Conservation (phyloP, 23 red algal genomes). For the Gracilaria gracilis region DNA sequence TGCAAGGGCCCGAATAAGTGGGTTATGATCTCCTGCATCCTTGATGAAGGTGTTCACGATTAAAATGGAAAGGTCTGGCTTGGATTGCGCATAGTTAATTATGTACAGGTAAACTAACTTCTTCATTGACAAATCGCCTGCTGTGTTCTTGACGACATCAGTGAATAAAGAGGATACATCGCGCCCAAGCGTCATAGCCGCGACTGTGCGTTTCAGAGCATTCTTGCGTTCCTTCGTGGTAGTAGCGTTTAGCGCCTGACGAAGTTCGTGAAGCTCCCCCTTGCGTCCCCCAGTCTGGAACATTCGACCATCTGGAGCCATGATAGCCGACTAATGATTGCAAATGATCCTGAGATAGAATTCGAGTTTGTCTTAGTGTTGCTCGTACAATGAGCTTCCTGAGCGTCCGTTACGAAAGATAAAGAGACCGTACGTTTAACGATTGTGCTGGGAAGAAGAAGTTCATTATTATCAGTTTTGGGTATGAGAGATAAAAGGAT, state of each 20-base stretch:
- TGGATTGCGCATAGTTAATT: slow-evolving; percentile 85
- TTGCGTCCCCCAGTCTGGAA: slow-evolving; percentile 68
- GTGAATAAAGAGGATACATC: slow-evolving; percentile 94
- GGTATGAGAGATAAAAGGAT: no score
- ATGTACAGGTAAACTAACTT: slow-evolving; percentile 99
- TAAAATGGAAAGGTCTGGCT: slow-evolving; percentile 91
- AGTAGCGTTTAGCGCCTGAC: slow-evolving; percentile 71
- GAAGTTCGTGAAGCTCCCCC: slow-evolving; percentile 86
- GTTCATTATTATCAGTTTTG: no score
- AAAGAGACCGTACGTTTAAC: no score
- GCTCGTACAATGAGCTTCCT: neutral
- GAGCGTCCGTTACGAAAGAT: neutral
- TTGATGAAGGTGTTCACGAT: slow-evolving; percentile 97
- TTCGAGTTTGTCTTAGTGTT: neutral
- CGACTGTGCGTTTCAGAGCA: slow-evolving; percentile 87
- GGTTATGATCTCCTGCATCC: slow-evolving; percentile 88
- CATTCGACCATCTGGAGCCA: slow-evolving; percentile 72
- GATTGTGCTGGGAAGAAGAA: no score
- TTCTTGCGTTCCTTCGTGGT: slow-evolving; percentile 69
- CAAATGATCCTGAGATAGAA: neutral
- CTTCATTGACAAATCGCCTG: slow-evolving; percentile 83
- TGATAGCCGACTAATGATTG: neutral
- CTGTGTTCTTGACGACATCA: slow-evolving; percentile 95
- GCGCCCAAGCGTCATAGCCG: slow-evolving; percentile 87
- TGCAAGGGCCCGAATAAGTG: slow-evolving; percentile 90